phyloP scores from a whole-genome alignment of 345 rosid species.

The Durio zibethinus region DNA sequence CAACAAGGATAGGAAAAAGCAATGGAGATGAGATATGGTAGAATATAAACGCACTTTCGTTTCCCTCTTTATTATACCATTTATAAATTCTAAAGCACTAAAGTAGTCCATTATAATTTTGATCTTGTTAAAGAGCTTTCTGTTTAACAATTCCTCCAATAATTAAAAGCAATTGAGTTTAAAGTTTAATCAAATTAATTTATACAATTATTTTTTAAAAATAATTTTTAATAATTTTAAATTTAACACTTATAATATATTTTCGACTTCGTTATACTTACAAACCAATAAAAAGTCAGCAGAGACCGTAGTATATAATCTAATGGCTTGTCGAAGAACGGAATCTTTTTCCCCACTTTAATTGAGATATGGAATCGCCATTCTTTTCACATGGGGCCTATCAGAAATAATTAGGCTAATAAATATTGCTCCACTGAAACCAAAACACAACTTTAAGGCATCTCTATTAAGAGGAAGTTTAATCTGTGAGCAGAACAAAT shows the following conservation, averaged over 20 bases:
- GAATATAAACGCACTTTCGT: not conserved
- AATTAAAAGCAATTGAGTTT: not conserved
- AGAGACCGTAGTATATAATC: not conserved
- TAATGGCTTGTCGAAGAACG: not conserved
- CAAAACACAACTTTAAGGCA: not conserved
- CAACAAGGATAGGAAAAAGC: not conserved
- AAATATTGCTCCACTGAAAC: not conserved
- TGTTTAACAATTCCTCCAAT: not conserved
- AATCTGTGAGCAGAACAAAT: not conserved
- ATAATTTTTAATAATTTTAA: too few relatives aligned
- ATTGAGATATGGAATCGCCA: not conserved
- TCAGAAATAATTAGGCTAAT: not conserved
- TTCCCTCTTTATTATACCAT: not conserved
- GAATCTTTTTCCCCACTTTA: not conserved
- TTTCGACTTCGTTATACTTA: too few relatives aligned
- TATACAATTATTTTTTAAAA: too few relatives aligned
- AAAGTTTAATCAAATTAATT: too few relatives aligned
- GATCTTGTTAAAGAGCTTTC: not conserved
- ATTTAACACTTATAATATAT: too few relatives aligned
- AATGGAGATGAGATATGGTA: not conserved
- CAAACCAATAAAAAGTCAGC: too few relatives aligned
- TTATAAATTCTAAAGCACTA: not conserved
- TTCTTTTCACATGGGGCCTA: slow-evolving; percentile 5
- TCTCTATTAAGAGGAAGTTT: not conserved
- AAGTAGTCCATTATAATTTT: not conserved